Evolutionary conservation across 1,284 basidiomycete species (phyloP).

Genomic region (Pyrrhoderma noxium): DNA sequence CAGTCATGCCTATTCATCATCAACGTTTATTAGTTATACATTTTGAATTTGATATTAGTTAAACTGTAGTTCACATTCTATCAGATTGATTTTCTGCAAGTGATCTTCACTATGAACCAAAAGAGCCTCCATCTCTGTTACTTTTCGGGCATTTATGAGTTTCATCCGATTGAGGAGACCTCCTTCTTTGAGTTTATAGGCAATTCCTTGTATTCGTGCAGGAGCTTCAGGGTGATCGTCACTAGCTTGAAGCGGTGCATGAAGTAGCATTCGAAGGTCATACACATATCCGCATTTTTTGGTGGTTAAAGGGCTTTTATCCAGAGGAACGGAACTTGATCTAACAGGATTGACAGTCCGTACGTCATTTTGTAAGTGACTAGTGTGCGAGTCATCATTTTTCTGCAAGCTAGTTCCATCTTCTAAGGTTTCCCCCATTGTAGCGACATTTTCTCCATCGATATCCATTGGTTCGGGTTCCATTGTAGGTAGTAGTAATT

Average conservation of each 20-base stretch:
- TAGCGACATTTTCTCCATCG: not conserved
- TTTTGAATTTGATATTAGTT: conserved; percentile 16
- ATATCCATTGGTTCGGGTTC: conserved; percentile 11
- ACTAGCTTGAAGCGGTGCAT: conserved; percentile 41
- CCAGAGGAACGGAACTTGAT: conserved; percentile 10
- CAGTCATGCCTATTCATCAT: conserved; percentile 50
- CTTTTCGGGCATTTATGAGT: conserved; percentile 68
- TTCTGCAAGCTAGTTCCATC: not conserved
- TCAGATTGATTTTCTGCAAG: conserved; percentile 84
- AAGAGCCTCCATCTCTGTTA: conserved; percentile 70
- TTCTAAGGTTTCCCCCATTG: not conserved
- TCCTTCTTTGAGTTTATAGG: conserved; percentile 51
- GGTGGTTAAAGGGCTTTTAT: not conserved
- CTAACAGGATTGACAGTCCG: not conserved
- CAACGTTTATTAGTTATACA: conserved; percentile 14
- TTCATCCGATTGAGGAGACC: conserved; percentile 73
- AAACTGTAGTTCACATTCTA: conserved; percentile 47
- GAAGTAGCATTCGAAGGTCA: conserved; percentile 81
- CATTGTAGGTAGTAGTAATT: not conserved
- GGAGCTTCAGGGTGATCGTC: conserved; percentile 82
- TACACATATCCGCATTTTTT: conserved; percentile 69
- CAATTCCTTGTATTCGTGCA: conserved; percentile 79
- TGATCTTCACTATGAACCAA: conserved; percentile 87
- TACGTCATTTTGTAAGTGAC: not conserved
- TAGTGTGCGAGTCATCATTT: no score